Evolutionary conservation across 1,139 yeast species (phyloP), one percentile per base, ranked within the genome.

Genomic region (Hansenula lynferdii): DNA sequence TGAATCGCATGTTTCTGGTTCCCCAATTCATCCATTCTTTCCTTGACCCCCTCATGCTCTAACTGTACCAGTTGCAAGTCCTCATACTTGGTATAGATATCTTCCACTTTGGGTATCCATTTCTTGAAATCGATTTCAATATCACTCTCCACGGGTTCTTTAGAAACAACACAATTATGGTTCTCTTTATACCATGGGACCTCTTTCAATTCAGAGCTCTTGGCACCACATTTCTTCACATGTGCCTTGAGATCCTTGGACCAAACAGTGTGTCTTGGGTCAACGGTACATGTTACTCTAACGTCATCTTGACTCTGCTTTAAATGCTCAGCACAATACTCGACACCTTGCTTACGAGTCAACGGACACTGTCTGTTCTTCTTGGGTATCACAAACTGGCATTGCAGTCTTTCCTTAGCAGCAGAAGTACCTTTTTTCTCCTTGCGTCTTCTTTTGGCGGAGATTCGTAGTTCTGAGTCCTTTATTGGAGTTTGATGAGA

Each of bases 1-100:
- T 89, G 97, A 2, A 72, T 58, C 0, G 92, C 84, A 61, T 89
- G 97, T 53, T 86, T 87, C 45, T 72, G 76, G 54, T 79, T 78
- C 24, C 67, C 67, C 29, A 80, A 60, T 50, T 57, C 58, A 48
- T 57, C 40, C 40, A 51, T 28, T 32, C 56, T 50, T 44, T 57
- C 40, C 40, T 45, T 45, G 37, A 55, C 43, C 42, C 54, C 44
- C 36, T 46, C 44, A 51, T 47, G 47, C 42, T 54, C 39, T 39
- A 44, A 35, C 40, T 50, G 49, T 3, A 35, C 43, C 39, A 40
- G 34, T 24, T 31, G 35, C 28, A 54, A 43, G 39, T 62, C 44
- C 38, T 42, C 25, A 42, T 44, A 29, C 42, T 46, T 31, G 34
- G 48, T 43, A 46, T 47, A 60, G 1, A 58, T 45, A 7, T 42